Percentiles rank a stretch among this genome's conserved stretches.
Conservation (phyloP, 2,329 filamentous ascomycete species). For the Fusarium fracticaudum region DNA sequence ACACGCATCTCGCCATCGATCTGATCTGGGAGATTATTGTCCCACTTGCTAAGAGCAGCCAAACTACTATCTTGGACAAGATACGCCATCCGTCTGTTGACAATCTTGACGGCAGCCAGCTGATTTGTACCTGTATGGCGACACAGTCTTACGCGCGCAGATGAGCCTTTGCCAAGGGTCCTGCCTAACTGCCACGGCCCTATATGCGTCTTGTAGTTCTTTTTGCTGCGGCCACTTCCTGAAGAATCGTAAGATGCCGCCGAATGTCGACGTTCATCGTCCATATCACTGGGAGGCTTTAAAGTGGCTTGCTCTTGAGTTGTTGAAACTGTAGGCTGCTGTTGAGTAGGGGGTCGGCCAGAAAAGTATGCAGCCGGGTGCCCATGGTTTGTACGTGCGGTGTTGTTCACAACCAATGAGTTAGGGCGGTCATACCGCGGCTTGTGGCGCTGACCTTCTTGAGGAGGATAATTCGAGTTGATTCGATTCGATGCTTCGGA, state of each 20-base stretch:
- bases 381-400: constrained; percentile 21
- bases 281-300: constrained; percentile 44
- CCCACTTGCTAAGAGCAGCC: constrained; percentile 80
- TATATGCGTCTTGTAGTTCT: constrained; percentile 75
- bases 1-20: constrained; percentile 74
- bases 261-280: constrained; percentile 51
- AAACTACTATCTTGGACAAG: constrained; percentile 87
- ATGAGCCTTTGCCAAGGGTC: constrained; percentile 89
- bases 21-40: constrained; percentile 64
- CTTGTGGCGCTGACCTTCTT: constrained; percentile 45
- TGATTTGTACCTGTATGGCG: constrained; percentile 82
- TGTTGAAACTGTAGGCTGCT: constrained; percentile 27
- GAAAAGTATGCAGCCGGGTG: constrained; percentile 29
- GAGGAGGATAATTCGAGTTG: constrained; percentile 52
- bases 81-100: constrained; percentile 82
- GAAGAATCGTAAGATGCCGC: constrained; percentile 55
- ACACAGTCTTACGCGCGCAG: constrained; percentile 86
- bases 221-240: constrained; percentile 52
- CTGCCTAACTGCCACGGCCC: constrained; percentile 94
- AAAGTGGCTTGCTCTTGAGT: constrained; percentile 29
- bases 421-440: constrained; percentile 41
- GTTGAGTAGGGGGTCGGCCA: constrained; percentile 20
- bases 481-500: constrained; percentile 59
- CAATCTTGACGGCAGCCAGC: constrained; percentile 92
- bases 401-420: constrained; percentile 20